These are phyloP conservation scores for Rhizopogon vinicolor DNA, from an alignment of 768 basidiomycete genomes.

Conservation along the genomic window DNA sequence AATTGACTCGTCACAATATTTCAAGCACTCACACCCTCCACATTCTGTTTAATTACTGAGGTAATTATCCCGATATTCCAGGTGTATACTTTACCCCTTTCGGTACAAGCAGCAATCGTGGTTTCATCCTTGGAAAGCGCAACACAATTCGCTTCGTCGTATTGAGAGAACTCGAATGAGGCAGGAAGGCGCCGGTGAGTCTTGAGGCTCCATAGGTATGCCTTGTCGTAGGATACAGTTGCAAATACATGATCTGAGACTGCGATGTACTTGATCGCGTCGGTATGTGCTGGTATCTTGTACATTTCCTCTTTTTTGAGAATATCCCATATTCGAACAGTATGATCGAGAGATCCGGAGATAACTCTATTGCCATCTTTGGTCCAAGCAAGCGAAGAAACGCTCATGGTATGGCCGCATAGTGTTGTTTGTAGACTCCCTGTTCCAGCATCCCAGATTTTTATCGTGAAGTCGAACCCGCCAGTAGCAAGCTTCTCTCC, in stretches of 20 bases:
- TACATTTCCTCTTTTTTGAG: neutral
- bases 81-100: neutral
- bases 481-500: slow-evolving; percentile 16
- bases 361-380: neutral
- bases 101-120: neutral
- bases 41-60: neutral
- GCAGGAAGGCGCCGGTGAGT: neutral
- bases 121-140: neutral
- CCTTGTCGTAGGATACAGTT: neutral
- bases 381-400: neutral
- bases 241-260: neutral
- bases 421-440: neutral
- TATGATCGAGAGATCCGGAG: neutral
- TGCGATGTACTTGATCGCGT: neutral
- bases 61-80: neutral
- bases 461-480: slow-evolving; percentile 13
- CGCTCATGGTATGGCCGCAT: neutral
- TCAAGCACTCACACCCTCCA: neutral
- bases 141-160: neutral
- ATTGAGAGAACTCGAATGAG: neutral
- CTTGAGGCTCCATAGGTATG: neutral
- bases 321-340: neutral
- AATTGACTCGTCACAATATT: neutral
- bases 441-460: slow-evolving; percentile 14
- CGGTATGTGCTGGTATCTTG: neutral